Percentiles rank a stretch among this genome's conserved stretches.
Evolutionary conservation across 2,329 filamentous ascomycete species (phyloP).

Genomic region (Calonectria leucothoes): DNA sequence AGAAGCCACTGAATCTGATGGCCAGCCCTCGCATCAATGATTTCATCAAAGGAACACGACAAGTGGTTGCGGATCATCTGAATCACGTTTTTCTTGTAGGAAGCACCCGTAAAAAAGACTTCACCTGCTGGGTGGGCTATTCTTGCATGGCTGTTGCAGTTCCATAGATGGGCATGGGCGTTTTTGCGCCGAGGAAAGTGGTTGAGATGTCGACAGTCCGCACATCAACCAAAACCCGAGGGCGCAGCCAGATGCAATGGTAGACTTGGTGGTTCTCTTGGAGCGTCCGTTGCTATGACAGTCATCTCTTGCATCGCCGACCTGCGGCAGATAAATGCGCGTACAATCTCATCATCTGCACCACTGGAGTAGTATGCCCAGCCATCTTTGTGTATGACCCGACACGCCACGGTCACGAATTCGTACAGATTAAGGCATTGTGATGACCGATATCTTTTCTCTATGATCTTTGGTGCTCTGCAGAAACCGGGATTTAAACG

Average conservation of each 20-base stretch:
- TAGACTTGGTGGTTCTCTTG: slow-evolving; percentile 96
- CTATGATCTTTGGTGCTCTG: no score
- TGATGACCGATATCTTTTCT: no score
- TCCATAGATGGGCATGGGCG: slow-evolving; percentile 91
- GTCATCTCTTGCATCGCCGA: not conserved
- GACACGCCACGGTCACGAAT: slow-evolving; percentile 91
- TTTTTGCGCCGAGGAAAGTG: slow-evolving; percentile 91
- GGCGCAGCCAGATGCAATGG: slow-evolving; percentile 97
- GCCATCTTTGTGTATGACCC: slow-evolving; percentile 94
- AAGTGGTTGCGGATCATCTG: slow-evolving; percentile 99
- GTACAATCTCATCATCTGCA: slow-evolving; percentile 67
- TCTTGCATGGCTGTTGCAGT: slow-evolving; percentile 97
- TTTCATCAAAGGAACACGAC: slow-evolving; percentile 97
- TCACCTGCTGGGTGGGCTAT: slow-evolving; percentile 95
- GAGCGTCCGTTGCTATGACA: slow-evolving; percentile 72
- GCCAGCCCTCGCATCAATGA: slow-evolving; percentile 81
- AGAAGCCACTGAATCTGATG: slow-evolving; percentile 97
- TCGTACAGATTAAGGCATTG: slow-evolving; percentile 96
- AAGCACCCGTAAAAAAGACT: slow-evolving; percentile 87
- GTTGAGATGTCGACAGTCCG: slow-evolving; percentile 87
- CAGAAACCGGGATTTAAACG: no score
- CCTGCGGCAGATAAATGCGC: slow-evolving; percentile 6
- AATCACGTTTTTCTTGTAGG: slow-evolving; percentile 87
- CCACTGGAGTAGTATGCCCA: slow-evolving; percentile 99
- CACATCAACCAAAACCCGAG: slow-evolving; percentile 88